phyloP scores from a whole-genome alignment of 306 rosid species.

The Hippophae gyantsensis region DNA sequence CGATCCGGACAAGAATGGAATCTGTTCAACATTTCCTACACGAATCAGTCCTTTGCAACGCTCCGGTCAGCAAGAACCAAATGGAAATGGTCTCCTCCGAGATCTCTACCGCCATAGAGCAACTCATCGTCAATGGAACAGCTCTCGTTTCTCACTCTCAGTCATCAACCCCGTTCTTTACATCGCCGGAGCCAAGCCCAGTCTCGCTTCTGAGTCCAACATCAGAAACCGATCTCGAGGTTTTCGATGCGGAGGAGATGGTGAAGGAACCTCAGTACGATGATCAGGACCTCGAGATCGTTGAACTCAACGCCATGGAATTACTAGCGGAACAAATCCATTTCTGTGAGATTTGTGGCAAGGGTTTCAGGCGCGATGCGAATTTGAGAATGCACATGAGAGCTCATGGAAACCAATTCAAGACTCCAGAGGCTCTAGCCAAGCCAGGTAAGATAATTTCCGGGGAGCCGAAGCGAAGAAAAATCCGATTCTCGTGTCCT shows the following conservation, averaged over 20 bases:
- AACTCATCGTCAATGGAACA: conserved; percentile 44
- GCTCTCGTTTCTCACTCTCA: conserved; percentile 37
- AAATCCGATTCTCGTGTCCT: conserved; percentile 59
- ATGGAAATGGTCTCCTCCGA: conserved; percentile 46
- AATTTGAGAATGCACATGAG: conserved; percentile 92
- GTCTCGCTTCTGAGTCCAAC: too few species aligned
- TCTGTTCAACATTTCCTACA: conserved; percentile 46
- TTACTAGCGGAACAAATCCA: conserved; percentile 70
- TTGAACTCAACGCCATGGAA: conserved; percentile 70
- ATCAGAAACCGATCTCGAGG: too few species aligned
- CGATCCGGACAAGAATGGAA: conserved; percentile 42
- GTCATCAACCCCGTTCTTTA: not conserved
- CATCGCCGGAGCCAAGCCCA: not conserved
- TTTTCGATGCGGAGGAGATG: conserved; percentile 3
- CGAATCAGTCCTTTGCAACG: conserved; percentile 32
- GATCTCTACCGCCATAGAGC: conserved; percentile 47
- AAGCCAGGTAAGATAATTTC: conserved; percentile 23
- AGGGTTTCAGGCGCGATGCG: conserved; percentile 88
- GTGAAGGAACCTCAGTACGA: not conserved
- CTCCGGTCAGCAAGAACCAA: conserved; percentile 30
- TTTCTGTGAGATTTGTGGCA: conserved; percentile 86
- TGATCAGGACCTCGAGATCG: conserved; percentile 36
- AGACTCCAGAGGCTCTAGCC: conserved; percentile 63
- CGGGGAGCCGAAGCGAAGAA: not conserved
- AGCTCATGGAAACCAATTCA: conserved; percentile 76